Conservation (phyloP, 1,284 basidiomycete genomes). For the Mycosarcoma maydis region DNA sequence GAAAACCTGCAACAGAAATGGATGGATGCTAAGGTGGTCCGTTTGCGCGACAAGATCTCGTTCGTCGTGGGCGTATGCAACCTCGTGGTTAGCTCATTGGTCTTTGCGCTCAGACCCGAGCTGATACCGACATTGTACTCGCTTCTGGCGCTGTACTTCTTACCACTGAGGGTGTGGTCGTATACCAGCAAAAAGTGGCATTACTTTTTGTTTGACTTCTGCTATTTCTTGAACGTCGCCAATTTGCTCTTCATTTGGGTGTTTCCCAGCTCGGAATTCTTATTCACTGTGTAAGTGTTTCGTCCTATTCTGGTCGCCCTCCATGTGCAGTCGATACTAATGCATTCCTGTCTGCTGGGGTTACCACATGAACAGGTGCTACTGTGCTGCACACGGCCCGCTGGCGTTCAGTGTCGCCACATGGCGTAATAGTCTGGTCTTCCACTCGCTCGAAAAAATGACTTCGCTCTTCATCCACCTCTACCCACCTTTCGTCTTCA, state of each 20-base stretch:
- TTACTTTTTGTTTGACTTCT: conserved; percentile 84
- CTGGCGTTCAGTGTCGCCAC: conserved; percentile 92
- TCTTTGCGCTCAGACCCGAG: conserved; percentile 84
- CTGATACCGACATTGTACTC: conserved; percentile 79
- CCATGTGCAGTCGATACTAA: too few relatives aligned
- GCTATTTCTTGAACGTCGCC: conserved; percentile 79
- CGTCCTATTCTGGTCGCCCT: background rate
- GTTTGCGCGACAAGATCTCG: conserved; percentile 71
- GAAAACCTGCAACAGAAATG: conserved; percentile 77
- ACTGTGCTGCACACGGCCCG: conserved; percentile 70
- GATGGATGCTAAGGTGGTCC: conserved; percentile 89
- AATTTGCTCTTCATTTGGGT: conserved; percentile 72
- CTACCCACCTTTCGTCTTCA: conserved; percentile 76
- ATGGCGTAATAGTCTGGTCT: conserved; percentile 84
- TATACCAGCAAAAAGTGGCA: conserved; percentile 49
- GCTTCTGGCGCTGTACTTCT: conserved; percentile 77
- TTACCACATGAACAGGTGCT: conserved; percentile 20
- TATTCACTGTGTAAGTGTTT: conserved; percentile 48
- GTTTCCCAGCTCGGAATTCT: conserved; percentile 47
- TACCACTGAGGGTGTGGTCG: conserved; percentile 80
- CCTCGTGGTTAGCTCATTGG: conserved; percentile 71
- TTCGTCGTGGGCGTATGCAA: conserved; percentile 86
- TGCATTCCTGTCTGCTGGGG: too few relatives aligned
- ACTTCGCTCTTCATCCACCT: conserved; percentile 70
- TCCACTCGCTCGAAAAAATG: conserved; percentile 88